Conservation (phyloP, 2,329 filamentous ascomycete genomes). For the Epichloe hybrida region DNA sequence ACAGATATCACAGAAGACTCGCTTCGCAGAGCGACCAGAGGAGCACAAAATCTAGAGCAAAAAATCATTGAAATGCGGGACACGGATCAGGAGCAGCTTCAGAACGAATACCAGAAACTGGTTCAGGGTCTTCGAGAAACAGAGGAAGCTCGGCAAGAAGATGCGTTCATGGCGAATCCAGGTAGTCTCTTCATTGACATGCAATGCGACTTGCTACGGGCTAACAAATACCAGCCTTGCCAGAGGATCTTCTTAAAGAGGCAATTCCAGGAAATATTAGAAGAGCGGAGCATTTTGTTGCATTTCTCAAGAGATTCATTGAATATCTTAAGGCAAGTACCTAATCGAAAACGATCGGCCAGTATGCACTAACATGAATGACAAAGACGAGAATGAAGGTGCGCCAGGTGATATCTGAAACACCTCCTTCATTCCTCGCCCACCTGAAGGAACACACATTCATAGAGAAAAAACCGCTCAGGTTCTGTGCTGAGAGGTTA, state of each 20-base stretch:
- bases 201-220: neutral
- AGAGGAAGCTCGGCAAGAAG: conserved; percentile 81
- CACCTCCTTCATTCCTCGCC: conserved; percentile 80
- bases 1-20: conserved; percentile 96
- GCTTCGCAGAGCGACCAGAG: conserved; percentile 75
- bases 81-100: conserved; percentile 87
- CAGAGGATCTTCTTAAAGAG: conserved; percentile 88
- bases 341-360: neutral
- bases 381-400: conserved; percentile 88
- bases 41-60: conserved; percentile 84
- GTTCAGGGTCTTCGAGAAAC: conserved; percentile 82
- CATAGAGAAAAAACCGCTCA: conserved; percentile 88
- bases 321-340: conserved; percentile 68
- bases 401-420: conserved; percentile 92
- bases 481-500: conserved; percentile 88
- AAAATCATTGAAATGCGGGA: conserved; percentile 89
- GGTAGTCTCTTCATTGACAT: conserved; percentile 19
- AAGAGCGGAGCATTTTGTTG: conserved; percentile 87
- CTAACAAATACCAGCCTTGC: conserved; percentile 45
- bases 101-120: conserved; percentile 89
- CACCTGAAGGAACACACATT: conserved; percentile 94
- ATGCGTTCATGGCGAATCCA: conserved; percentile 94
- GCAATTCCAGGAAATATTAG: conserved; percentile 94
- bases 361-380: neutral
- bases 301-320: conserved; percentile 91